Evolutionary conservation across 306 rosid species (phyloP).

Genomic region (Cicer arietinum): DNA sequence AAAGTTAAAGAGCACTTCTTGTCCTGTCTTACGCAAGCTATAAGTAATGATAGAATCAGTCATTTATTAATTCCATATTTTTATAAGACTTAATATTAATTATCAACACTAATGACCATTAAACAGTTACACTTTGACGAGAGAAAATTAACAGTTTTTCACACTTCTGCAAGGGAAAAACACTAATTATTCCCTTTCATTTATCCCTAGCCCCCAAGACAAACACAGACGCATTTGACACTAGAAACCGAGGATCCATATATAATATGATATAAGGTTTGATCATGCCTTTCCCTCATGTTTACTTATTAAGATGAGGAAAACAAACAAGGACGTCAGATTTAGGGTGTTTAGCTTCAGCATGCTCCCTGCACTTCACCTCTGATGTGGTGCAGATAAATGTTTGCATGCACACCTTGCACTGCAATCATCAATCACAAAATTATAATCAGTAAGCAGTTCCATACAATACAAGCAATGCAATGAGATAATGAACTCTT

Average conservation of each 20-base stretch:
- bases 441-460: constrained; percentile 9
- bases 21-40: neutral
- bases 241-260: constrained; percentile 14
- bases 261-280: constrained; percentile 33
- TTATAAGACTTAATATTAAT: constrained; percentile 28
- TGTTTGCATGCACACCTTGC: constrained; percentile 95
- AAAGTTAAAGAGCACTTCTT: neutral
- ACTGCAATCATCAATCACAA: constrained; percentile 59
- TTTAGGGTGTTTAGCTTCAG: constrained; percentile 87
- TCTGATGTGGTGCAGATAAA: constrained; percentile 87
- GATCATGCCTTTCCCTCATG: neutral
- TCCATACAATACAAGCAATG: neutral
- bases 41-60: neutral
- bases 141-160: constrained; percentile 39
- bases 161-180: constrained; percentile 39
- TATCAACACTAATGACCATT: constrained; percentile 39
- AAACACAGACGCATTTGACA: constrained; percentile 39
- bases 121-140: constrained; percentile 23
- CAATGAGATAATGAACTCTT: neutral
- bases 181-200: constrained; percentile 17
- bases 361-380: constrained; percentile 89
- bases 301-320: constrained; percentile 70
- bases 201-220: constrained; percentile 33
- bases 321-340: constrained; percentile 66
- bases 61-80: constrained; percentile 14